Evolutionary conservation across 345 rosid genomes (phyloP), one percentile per base, ranked within the genome.

Genomic region (Rhizophora mangle): DNA sequence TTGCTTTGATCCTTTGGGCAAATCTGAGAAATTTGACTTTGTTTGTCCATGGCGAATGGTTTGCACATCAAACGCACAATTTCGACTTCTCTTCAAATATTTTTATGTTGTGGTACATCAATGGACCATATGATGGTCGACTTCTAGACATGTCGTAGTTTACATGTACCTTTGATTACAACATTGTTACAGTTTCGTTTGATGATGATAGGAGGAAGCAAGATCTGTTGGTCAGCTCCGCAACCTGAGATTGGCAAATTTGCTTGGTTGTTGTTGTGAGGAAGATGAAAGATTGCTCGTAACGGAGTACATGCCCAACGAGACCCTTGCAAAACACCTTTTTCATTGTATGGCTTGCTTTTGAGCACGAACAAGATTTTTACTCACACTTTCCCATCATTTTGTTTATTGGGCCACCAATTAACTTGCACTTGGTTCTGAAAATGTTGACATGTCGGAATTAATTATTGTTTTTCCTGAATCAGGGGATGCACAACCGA

Each of bases 281-380:
- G 89, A 81, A 78, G 96, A 94, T 27, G 98, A 94, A 79, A 87
- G 97, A 80, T 78, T 94, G 72, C 98, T 94, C 69, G 96, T 91
- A 63, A 87, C 97, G 21, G 98, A 91, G 75, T 91, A 82, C 74
- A 86, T 94, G 90, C 93, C 96, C 32, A 86, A 89, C 27, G 96
- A 91, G 70, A 91, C 98, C 53, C 92, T 94, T 71, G 97, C 98
- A 9, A 94, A 91, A 68, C 98, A 94, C 74, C 89, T 94, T 70
- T 94, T 94, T 52, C 98, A 91, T 67, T 91, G 98, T 94, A 86
- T 79, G 90, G 10, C 34, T 73, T 61, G n/a, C 6, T 27, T 24
- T 60, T 24, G 26, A 18, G 18, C 60, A 4, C n/a, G 32, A 8
- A 24, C 18, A 5, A 62, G 15, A 20, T 34, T 26, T 63, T 19